phyloP scores from a whole-genome alignment of 306 rosid genomes.

The Cercis canadensis region DNA sequence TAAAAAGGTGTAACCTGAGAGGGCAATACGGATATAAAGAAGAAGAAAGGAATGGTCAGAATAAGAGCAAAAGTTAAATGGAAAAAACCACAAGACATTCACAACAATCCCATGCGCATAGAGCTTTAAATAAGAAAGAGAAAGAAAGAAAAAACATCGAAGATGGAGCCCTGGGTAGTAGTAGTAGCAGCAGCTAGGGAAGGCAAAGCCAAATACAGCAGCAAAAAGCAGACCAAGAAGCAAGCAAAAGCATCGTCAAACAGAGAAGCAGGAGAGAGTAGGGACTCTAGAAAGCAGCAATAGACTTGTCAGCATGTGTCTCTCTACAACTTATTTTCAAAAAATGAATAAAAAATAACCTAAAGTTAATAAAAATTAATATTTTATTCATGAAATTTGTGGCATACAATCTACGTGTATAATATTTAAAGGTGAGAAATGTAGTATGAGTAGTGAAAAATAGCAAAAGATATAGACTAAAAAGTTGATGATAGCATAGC shows the following conservation, averaged over 20 bases:
- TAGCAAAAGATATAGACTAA: too few relatives aligned
- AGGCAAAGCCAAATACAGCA: background rate
- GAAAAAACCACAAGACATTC: background rate
- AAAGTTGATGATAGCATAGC: background rate
- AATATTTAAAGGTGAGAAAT: too few relatives aligned
- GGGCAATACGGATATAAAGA: background rate
- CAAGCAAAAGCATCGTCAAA: background rate
- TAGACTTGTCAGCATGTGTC: background rate
- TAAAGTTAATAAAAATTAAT: too few relatives aligned
- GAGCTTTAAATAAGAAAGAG: background rate
- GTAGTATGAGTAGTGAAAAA: too few relatives aligned
- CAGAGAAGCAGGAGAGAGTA: slow-evolving; percentile 35
- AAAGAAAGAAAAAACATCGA: slow-evolving; percentile 15
- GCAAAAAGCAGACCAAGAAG: background rate
- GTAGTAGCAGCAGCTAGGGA: background rate
- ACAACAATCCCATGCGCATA: background rate
- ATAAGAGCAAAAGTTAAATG: background rate
- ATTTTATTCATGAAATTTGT: too few relatives aligned
- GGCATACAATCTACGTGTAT: too few relatives aligned
- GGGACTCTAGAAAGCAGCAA: slow-evolving; percentile 44
- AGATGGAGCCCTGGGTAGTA: slow-evolving; percentile 8
- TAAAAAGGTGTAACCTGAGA: background rate
- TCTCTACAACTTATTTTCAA: background rate
- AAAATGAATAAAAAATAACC: too few relatives aligned
- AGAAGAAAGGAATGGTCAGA: too few relatives aligned